Base-by-base conservation (phyloP, 129 eudicot species). In the Chrysanthemum makinoi region DNA sequence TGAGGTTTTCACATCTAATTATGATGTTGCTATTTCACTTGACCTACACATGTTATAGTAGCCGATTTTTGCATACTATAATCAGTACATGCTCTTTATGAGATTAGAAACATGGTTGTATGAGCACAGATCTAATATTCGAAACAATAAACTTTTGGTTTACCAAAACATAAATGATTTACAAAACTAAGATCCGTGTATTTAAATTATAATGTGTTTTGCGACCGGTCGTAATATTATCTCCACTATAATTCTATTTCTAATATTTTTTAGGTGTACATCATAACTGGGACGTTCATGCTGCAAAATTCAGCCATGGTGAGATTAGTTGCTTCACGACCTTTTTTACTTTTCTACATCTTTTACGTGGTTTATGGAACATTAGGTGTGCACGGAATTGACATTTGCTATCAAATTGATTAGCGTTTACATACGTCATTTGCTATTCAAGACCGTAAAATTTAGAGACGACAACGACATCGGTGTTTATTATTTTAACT, bases 231-330 rank as follows among this genome's bases (percentile, higher is more conserved):
- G 50, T 68, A 8, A 68, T 13, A 10, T 55, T 70, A 33, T 69
- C 18, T 69, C 16, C 22, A 43, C 19, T 22, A 33, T 62, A 55
- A 66, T 47, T 35, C 12, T 6, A 51, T 51, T 28, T 53, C 51
- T 70, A 10, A 14, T 30, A 75, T 39, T 75, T n/a, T 62, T 83
- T n/a, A 88, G 95, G 68, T 78, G 2, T 80, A 86, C 56, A 83
- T 85, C 28, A 62, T 85, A 51, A 93, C 98, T n/a, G 0, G 85
- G 88, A 48, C 78, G 70, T 83, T 87, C 84, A 69, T 93, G 64
- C 75, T 93, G n/a, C n/a, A 89, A 80, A 93, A 89, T 66, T 79
- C 75, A 65, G 88, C 95, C 43, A 96, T 93, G 90, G 98, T 93
- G 82, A 76, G 59, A 16, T 69, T 72, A 35, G 46, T 39, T 3